Base-by-base conservation (phyloP, 257 asterid genomes). In the Plantago elongata region DNA sequence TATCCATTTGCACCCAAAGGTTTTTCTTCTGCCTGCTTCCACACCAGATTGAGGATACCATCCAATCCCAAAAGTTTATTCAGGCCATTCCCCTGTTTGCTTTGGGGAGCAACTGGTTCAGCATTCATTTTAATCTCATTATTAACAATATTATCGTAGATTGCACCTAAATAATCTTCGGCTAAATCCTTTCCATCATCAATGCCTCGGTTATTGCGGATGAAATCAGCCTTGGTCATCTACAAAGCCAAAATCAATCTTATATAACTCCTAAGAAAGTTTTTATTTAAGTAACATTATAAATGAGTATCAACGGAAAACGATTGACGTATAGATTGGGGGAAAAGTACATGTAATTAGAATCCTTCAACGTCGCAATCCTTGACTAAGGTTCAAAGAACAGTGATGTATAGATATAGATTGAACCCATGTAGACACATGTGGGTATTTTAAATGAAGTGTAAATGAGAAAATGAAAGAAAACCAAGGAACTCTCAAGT, bases 141-240 rank as follows among this genome's bases (percentile, higher is more conserved):
- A 81, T 78, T 93, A 75, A 87, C 99, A 72, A 93, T 83, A 64
- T 89, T 91, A 78, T 93, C 99, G 64, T 93, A 93, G 51, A 93
- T 84, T 48, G 84, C 72, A 42, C 99, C 88, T 79, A 93, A 85
- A 81, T 84, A 87, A 73, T 89, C 94, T 80, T 89, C 99, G 6
- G 94, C 78, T 62, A 93, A 80, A 71, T 93, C 99, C 84, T 93
- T 89, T 55, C 99, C 97, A 61, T 79, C 93, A 64, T 93, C 89
- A 13, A 93, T 93, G 59, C 99, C 99, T 50, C 99, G 95, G 73
- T 93, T 93, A 81, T 93, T 93, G 76, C 97, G 88, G 75, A 93
- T 80, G 79, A 93, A 93, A 78, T 89, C 99, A 76, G 91, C 94
- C 83, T 93, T 93, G 60, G 84, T 75, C 99, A 93, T 93, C 99